Evolutionary conservation across 1,139 yeast species (phyloP).

Genomic region (Suhomyces chickasaworum): DNA sequence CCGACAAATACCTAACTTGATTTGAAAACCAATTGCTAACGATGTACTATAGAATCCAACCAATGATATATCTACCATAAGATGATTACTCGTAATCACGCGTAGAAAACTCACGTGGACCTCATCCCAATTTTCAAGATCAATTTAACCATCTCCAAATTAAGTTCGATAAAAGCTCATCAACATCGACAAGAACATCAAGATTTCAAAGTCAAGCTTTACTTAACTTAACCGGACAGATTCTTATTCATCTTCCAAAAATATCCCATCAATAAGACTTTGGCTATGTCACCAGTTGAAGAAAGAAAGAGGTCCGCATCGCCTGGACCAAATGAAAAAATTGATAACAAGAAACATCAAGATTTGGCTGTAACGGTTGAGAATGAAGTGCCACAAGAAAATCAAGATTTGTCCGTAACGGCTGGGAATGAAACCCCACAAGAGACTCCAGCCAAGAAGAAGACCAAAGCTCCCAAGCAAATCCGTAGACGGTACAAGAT

Average conservation of each 20-base stretch:
- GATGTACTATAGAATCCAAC: background rate
- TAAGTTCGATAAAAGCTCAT: background rate
- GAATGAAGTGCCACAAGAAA: background rate
- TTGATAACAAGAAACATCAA: slow-evolving; percentile 12
- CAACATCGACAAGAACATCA: background rate
- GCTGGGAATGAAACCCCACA: background rate
- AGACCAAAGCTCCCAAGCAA: slow-evolving; percentile 21
- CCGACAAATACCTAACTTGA: slow-evolving; percentile 27
- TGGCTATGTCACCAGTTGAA: slow-evolving; percentile 15
- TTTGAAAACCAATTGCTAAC: background rate
- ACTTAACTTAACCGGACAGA: too few species aligned
- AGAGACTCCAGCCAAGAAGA: slow-evolving; percentile 2
- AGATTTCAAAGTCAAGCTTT: too few species aligned
- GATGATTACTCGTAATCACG: slow-evolving; percentile 1
- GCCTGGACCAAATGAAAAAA: slow-evolving; percentile 5
- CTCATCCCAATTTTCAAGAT: background rate
- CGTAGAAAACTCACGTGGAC: background rate
- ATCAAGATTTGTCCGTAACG: slow-evolving; percentile 5
- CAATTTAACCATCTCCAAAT: background rate
- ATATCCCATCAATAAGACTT: too few species aligned
- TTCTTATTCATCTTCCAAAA: too few species aligned
- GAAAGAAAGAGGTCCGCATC: slow-evolving; percentile 19
- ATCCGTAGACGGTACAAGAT: slow-evolving; percentile 50
- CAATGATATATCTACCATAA: slow-evolving; percentile 1
- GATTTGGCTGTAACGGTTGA: slow-evolving; percentile 1